Evolutionary conservation across 129 eudicot genomes (phyloP).

Genomic region (Pseudognaphalium luteoalbum): DNA sequence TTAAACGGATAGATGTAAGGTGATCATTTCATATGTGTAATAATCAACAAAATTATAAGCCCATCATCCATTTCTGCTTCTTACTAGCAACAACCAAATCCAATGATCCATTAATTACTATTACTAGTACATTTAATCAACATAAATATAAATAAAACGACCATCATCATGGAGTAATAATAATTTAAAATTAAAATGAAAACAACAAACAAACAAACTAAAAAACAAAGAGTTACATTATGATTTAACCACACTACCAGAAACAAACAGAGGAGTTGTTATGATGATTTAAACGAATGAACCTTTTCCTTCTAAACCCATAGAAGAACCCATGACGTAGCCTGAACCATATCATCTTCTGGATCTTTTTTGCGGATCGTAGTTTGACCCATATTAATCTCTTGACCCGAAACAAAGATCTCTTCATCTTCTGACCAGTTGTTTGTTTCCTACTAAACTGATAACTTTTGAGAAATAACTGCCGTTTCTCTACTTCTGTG

Average conservation of each 20-base stretch:
- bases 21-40: not conserved
- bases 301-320: slow-evolving; percentile 46
- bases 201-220: slow-evolving; percentile 10
- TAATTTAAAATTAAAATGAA: not conserved
- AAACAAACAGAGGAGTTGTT: slow-evolving; percentile 36
- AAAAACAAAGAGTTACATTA: not conserved
- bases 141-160: not conserved
- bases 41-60: not conserved
- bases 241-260: slow-evolving; percentile 39
- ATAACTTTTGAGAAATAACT: slow-evolving; percentile 75
- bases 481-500: slow-evolving; percentile 73
- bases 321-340: slow-evolving; percentile 55
- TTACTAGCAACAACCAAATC: not conserved
- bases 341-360: slow-evolving; percentile 59
- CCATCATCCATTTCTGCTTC: slow-evolving; percentile 12
- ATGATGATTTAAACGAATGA: slow-evolving; percentile 37
- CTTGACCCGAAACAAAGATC: slow-evolving; percentile 65
- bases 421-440: slow-evolving; percentile 48
- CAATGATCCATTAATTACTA: slow-evolving; percentile 9
- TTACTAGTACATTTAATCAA: slow-evolving; percentile 16
- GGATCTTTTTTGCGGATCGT: slow-evolving; percentile 49
- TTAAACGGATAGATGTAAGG: too few species aligned
- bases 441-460: slow-evolving; percentile 77
- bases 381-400: slow-evolving; percentile 55
- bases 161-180: not conserved